Base-by-base conservation (phyloP, 192 early-diverging fungal species). In the Podila clonocystis region DNA sequence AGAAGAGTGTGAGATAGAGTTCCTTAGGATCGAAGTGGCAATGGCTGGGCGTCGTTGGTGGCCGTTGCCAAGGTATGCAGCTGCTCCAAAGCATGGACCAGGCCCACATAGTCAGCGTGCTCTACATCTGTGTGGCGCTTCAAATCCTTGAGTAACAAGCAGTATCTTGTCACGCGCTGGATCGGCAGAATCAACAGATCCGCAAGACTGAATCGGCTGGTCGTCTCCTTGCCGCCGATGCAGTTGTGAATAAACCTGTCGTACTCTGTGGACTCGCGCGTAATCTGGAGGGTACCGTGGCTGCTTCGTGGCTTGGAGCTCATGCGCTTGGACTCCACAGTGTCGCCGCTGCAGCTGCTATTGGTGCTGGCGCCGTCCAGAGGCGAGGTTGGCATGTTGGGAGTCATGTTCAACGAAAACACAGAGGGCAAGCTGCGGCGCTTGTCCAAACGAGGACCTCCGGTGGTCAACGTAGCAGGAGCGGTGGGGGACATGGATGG, bases 101-200 rank as follows among this genome's bases (percentile, higher is more conserved):
- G 49, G 20, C 77, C 72, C 49, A 80, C 62, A 65, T 80, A 80
- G 20, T 80, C 77, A 0, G 62, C 28, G 49, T 80, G 77, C 28
- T 64, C 70, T 22, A 68, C 57, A 45, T 63, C 57, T 15, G 77
- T 80, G 29, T 80, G 77, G 20, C 67, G 66, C 66, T 80, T 80
- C 45, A 80, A 33, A 73, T 84, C 87, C 77, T 85, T 89, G 50
- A 94, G 82, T 49, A 94, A 73, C 65, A 94, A 71, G 33, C 89
- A 89, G 82, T 95, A 94, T n/a, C 92, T 88, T 4, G 93, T 91
- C 22, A 94, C 89, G 33, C 93, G 87, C 82, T 94, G 93, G 59
- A 94, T 92, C 1, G 93, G 93, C 74, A 93, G 88, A 64, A 94
- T 93, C 75, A 94, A 83, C 72, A 93, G 84, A 68, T 93, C 92